These are phyloP conservation scores for Leccinum proliferum DNA, from an alignment of 1,284 basidiomycete genomes.

Conservation along the genomic window DNA sequence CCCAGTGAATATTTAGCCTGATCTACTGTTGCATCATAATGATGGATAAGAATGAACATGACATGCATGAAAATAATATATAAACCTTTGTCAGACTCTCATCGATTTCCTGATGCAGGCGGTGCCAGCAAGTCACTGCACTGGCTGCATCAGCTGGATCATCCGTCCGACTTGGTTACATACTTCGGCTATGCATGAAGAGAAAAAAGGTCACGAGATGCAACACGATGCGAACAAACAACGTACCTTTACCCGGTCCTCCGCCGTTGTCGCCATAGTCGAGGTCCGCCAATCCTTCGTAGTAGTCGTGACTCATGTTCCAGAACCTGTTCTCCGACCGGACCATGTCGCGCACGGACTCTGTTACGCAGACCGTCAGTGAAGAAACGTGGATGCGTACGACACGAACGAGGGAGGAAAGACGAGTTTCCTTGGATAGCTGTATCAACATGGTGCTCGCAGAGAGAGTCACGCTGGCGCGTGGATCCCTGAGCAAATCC, in stretches of 20 bases:
- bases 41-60: too few relatives aligned
- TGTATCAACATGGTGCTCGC: conserved; percentile 12
- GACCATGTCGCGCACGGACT: conserved; percentile 16
- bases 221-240: neutral
- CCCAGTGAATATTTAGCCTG: too few relatives aligned
- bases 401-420: neutral
- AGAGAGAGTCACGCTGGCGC: conserved; percentile 15
- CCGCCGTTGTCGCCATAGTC: conserved; percentile 7
- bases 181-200: conserved; percentile 18
- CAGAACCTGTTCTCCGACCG: conserved; percentile 10
- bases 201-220: neutral
- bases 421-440: conserved; percentile 13
- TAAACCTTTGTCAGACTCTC: too few relatives aligned
- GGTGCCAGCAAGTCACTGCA: too few relatives aligned
- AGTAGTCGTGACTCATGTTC: conserved; percentile 19
- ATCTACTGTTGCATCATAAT: too few relatives aligned
- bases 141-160: conserved; percentile 20
- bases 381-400: neutral
- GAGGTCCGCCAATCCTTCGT: conserved; percentile 15
- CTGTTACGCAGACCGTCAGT: conserved; percentile 5
- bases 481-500: conserved; percentile 15
- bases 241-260: neutral
- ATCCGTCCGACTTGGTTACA: conserved; percentile 19
- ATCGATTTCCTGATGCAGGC: too few relatives aligned
- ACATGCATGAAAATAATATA: too few relatives aligned